These are phyloP conservation scores for Xylaria grammica DNA, from an alignment of 495 filamentous ascomycete genomes.

Conservation along the genomic window DNA sequence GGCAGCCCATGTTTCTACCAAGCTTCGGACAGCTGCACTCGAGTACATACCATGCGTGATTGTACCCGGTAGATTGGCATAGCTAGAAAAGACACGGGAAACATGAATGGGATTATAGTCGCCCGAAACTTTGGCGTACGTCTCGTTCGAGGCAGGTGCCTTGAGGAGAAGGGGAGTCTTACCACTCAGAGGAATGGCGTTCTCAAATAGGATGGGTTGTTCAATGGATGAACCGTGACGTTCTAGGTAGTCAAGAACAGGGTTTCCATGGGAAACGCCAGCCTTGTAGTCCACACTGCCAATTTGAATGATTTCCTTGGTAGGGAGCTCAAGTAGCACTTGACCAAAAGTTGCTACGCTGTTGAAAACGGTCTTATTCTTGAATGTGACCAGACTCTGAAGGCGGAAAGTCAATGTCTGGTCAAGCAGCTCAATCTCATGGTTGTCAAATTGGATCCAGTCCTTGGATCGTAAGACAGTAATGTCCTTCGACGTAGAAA, in stretches of 20 bases:
- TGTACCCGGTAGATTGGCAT: conserved; percentile 91
- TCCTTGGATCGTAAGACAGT: conserved; percentile 94
- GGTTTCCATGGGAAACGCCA: conserved; percentile 89
- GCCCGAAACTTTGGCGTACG: conserved; percentile 94
- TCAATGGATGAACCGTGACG: conserved; percentile 92
- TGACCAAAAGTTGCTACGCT: conserved; percentile 91
- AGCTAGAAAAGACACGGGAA: conserved; percentile 91
- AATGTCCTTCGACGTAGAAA: conserved; percentile 84
- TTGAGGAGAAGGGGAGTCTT: conserved; percentile 85
- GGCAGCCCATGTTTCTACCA: conserved; percentile 99
- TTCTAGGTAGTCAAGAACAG: conserved; percentile 94
- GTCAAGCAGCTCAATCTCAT: conserved; percentile 82
- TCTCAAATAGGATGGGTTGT: conserved; percentile 96
- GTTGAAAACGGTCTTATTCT: conserved; percentile 92
- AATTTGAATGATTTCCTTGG: conserved; percentile 95
- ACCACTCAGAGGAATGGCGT: conserved; percentile 91
- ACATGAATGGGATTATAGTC: conserved; percentile 99
- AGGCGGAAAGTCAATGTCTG: conserved; percentile 97
- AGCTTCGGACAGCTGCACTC: conserved; percentile 92
- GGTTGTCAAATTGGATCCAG: conserved; percentile 87
- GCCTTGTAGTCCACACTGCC: conserved; percentile 94
- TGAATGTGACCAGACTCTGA: conserved; percentile 87
- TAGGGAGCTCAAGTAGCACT: conserved; percentile 92
- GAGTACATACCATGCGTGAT: conserved; percentile 99
- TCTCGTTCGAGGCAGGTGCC: conserved; percentile 96